A percentile compares a stretch with the other conserved stretches of the same genome.
These are phyloP conservation scores for Salinomyces thailandicus DNA, from an alignment of 2,329 filamentous ascomycete species.

Conservation along the genomic window DNA sequence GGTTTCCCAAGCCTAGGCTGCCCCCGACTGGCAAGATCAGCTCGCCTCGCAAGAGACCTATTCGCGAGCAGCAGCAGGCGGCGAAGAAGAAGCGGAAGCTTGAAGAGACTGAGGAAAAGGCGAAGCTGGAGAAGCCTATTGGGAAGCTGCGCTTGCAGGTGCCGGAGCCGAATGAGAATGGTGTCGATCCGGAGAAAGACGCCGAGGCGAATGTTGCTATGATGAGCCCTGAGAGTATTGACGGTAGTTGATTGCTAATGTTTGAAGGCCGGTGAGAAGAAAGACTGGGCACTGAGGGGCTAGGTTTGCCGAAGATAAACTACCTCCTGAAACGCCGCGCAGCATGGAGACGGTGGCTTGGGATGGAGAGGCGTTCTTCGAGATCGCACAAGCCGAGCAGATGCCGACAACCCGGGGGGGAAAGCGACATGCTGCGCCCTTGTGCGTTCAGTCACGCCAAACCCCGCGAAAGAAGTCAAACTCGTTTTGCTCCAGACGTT, in stretches of 20 bases:
- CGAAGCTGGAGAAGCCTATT: conserved; percentile 37
- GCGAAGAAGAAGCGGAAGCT: conserved; percentile 80
- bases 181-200: conserved; percentile 48
- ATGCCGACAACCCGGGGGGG: no score
- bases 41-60: conserved; percentile 69
- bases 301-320: no score
- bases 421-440: no score
- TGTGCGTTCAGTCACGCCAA: no score
- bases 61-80: conserved; percentile 70
- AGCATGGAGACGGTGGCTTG: no score
- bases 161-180: conserved; percentile 34
- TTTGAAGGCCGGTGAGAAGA: no score
- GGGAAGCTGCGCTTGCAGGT: conserved; percentile 39
- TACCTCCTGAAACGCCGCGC: no score
- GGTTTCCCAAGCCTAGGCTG: conserved; percentile 50
- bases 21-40: conserved; percentile 78
- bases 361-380: no score
- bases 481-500: no score
- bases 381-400: no score
- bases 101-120: conserved; percentile 29
- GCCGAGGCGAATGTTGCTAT: conserved; percentile 57
- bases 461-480: no score
- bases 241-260: conserved; percentile 7
- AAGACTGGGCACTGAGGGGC: no score
- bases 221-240: conserved; percentile 74